Base-by-base conservation (phyloP, 495 filamentous ascomycete species). In the Aspergillus sclerotioniger region DNA sequence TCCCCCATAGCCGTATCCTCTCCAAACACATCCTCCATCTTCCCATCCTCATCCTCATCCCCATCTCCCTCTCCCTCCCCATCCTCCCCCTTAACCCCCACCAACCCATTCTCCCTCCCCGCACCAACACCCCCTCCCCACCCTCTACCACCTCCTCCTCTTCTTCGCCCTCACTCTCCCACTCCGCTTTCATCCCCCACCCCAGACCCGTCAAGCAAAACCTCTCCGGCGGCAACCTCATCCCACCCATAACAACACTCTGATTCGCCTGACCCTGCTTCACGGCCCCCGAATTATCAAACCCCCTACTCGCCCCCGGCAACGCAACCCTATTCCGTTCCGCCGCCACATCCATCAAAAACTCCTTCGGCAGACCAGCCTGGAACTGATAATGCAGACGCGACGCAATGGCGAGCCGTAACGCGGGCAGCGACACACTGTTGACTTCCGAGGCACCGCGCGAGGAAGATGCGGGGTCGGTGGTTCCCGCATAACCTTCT, bases 151-250 rank as follows among this genome's bases (percentile, higher is more conserved):
- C 72, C 21, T 70, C 79, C 52, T 79, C 76, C 37, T 78, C 78
- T 45, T 80, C 84, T 52, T 80, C 84, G 0, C 82, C 84, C 37
- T 82, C 79, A 48, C 81, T 82, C 59, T 83, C 82, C 90, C 90
- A 96, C 54, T 86, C 83, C 51, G 92, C 90, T 68, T 83, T 85
- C 73, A 97, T 67, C 37, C 85, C 83, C 94, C 94, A 98, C 57
- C 85, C 85, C 16, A 83, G 78, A 0, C 94, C 94, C 28, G 87
- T 95, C 53, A 96, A 77, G 61, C 93, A 92, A 68, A 96, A 98
- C 67, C 90, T 80, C 84, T 98, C 94, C 55, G 88, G 87, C 37
- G 94, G 94, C 62, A 98, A 72, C 45, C 91, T 78, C 56, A 94
- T 83, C 13, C 94, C 94, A 74, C 84, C 77, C 69, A 80, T 76